Conservation (phyloP, 2,329 filamentous ascomycete genomes). For the Coniochaeta sp. region DNA sequence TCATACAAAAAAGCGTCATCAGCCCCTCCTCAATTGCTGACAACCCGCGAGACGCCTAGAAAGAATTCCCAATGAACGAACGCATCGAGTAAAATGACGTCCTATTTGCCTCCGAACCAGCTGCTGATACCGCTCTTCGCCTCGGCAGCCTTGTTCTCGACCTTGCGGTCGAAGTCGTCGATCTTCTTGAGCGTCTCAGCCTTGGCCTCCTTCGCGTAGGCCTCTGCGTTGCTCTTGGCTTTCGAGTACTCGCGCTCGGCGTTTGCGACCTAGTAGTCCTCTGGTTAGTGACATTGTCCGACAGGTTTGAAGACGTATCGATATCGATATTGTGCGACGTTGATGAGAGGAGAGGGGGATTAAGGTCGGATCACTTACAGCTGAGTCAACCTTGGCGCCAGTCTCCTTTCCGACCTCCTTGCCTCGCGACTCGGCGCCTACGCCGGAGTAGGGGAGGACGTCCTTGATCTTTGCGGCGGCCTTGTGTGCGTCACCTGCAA, state of each 20-base stretch:
- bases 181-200: slow-evolving; percentile 64
- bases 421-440: slow-evolving; percentile 57
- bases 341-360: background rate
- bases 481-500: slow-evolving; percentile 72
- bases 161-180: slow-evolving; percentile 75
- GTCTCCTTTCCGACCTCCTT: slow-evolving; percentile 54
- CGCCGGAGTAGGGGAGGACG: slow-evolving; percentile 50
- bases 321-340: too few relatives aligned
- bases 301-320: background rate
- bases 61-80: too few relatives aligned
- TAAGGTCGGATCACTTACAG: slow-evolving; percentile 38
- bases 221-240: slow-evolving; percentile 53
- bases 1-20: background rate
- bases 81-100: background rate
- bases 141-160: slow-evolving; percentile 71
- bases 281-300: background rate
- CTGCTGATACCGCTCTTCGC: slow-evolving; percentile 77
- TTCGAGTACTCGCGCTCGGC: slow-evolving; percentile 56
- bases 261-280: slow-evolving; percentile 48
- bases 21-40: too few relatives aligned
- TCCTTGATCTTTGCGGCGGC: slow-evolving; percentile 62
- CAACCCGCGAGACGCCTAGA: too few relatives aligned
- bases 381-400: slow-evolving; percentile 60
- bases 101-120: slow-evolving; percentile 69
- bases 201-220: slow-evolving; percentile 55